These are phyloP conservation scores for Solanum ahanhuiri DNA, from an alignment of 257 asterid genomes.

Conservation along the genomic window DNA sequence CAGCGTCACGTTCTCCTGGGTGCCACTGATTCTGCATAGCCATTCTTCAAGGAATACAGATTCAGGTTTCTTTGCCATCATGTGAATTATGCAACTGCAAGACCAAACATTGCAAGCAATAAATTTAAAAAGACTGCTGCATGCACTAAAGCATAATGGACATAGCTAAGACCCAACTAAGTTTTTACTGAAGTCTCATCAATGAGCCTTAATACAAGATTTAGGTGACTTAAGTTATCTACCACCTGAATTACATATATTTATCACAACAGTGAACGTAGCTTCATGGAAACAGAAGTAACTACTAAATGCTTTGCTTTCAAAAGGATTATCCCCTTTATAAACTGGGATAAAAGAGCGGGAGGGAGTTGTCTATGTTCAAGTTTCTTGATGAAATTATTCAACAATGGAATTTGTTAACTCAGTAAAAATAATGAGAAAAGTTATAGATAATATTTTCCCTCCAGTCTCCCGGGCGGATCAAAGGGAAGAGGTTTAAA, in stretches of 20 bases:
- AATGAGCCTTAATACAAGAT: not conserved
- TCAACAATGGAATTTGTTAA: not conserved
- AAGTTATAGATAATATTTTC: not conserved
- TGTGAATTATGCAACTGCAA: constrained; percentile 23
- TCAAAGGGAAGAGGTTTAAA: not conserved
- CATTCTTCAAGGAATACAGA: constrained; percentile 76
- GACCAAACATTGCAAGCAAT: not conserved
- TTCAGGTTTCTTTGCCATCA: constrained; percentile 56
- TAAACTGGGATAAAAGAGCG: not conserved
- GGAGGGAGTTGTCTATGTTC: not conserved
- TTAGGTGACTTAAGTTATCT: not conserved
- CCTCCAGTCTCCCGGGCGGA: not conserved
- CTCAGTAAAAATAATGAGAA: not conserved
- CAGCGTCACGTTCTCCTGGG: constrained; percentile 17
- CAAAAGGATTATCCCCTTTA: not conserved
- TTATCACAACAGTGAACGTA: not conserved
- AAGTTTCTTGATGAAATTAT: not conserved
- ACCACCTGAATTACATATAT: not conserved
- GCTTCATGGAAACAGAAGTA: not conserved
- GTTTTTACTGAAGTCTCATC: not conserved
- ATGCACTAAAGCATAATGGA: not conserved
- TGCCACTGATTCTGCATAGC: constrained; percentile 31
- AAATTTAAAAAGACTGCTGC: not conserved
- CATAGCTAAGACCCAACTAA: not conserved
- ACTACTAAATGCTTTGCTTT: not conserved